phyloP scores from a whole-genome alignment of 1,284 basidiomycete genomes.

The Puccinia horiana region DNA sequence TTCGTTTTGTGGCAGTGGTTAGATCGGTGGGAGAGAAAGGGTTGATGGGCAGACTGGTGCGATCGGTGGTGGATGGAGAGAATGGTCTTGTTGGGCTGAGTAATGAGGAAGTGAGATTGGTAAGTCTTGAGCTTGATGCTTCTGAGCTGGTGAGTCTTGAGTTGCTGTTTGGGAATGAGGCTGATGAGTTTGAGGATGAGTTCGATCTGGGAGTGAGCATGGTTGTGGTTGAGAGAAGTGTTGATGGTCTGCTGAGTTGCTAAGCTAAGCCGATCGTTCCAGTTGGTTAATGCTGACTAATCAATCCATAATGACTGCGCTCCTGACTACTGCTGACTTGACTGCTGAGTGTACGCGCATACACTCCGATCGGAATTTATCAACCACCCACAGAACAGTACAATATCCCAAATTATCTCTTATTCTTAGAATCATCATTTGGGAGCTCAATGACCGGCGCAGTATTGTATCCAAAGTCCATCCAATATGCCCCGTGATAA shows the following conservation, averaged over 20 bases:
- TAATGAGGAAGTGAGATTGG: background rate
- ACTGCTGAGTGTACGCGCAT: no score
- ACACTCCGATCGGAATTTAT: no score
- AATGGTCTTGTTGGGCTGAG: background rate
- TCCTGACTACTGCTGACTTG: no score
- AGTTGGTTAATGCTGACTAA: no score
- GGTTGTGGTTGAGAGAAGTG: background rate
- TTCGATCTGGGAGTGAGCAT: background rate
- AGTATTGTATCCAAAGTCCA: no score
- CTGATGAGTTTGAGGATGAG: background rate
- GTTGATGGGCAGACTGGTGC: conserved; percentile 27
- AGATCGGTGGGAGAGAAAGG: background rate
- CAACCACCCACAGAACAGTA: no score
- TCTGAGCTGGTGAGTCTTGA: background rate
- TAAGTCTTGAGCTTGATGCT: background rate
- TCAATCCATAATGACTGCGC: no score
- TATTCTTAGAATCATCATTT: no score
- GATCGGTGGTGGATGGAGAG: conserved; percentile 31
- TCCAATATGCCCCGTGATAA: no score
- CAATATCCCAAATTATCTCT: no score
- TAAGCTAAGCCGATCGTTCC: no score
- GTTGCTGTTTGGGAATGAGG: background rate
- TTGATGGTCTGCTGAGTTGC: background rate
- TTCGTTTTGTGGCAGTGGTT: background rate
- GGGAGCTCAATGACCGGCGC: no score